These are phyloP conservation scores for Cryptosporidium parvum DNA, from an alignment of 169 alveolate genomes.

Conservation along the genomic window DNA sequence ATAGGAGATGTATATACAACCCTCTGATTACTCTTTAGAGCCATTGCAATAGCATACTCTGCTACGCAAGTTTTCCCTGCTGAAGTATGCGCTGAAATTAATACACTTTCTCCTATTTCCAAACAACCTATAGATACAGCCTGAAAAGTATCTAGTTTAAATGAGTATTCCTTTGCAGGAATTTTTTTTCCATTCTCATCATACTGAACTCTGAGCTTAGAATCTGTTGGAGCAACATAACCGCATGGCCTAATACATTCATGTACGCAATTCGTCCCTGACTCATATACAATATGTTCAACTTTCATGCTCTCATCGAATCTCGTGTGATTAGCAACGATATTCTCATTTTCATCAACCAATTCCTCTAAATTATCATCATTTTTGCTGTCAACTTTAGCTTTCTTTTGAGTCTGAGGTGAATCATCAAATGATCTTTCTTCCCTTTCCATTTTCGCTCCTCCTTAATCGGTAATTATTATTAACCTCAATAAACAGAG, in stretches of 20 bases:
- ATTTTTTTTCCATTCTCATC: slow-evolving; percentile 74
- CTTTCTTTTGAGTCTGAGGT: slow-evolving; percentile 20
- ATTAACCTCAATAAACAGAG: neutral
- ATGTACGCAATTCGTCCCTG: slow-evolving; percentile 72
- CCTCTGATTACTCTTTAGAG: slow-evolving; percentile 94
- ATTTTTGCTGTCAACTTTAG: neutral
- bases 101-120: slow-evolving; percentile 95
- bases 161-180: slow-evolving; percentile 92
- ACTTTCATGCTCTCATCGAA: slow-evolving; percentile 58
- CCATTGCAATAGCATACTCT: slow-evolving; percentile 99
- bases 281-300: slow-evolving; percentile 56
- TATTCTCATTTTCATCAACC: neutral
- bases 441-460: slow-evolving; percentile 12
- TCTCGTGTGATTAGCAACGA: neutral
- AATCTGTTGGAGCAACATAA: slow-evolving; percentile 70
- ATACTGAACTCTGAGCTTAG: slow-evolving; percentile 39
- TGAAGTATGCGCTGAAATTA: slow-evolving; percentile 99
- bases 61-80: slow-evolving; percentile 99
- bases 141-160: slow-evolving; percentile 96
- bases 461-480: neutral
- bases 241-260: slow-evolving; percentile 73
- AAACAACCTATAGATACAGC: slow-evolving; percentile 93
- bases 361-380: neutral
- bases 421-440: slow-evolving; percentile 15
- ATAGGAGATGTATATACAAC: slow-evolving; percentile 99